Evolutionary conservation across 225 moss, liverwort and hornwort species (phyloP).

Genomic region (Pseudoscleropodium purum): DNA sequence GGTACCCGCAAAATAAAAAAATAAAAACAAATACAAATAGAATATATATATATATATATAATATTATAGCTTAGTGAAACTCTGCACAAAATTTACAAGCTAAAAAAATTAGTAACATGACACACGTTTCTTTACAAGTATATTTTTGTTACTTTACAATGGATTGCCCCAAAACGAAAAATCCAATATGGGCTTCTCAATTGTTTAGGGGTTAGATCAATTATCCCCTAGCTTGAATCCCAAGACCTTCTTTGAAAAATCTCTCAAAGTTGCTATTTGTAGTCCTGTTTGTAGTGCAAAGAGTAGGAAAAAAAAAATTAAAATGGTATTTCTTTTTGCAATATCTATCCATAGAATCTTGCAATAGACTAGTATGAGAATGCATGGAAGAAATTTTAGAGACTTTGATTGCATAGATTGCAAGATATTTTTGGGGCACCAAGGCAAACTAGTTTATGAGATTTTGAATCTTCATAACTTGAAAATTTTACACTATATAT

Average conservation of each 20-base stretch:
- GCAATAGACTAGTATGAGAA: background rate
- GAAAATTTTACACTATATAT: background rate
- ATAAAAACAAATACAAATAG: too few species aligned
- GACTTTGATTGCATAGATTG: too few species aligned
- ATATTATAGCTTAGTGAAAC: too few species aligned
- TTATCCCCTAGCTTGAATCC: background rate
- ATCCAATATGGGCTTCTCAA: background rate
- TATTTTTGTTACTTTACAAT: background rate
- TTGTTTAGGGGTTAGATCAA: background rate
- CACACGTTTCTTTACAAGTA: background rate
- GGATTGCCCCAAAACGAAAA: background rate
- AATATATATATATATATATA: too few species aligned
- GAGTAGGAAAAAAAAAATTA: too few species aligned
- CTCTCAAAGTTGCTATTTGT: rapidly evolving
- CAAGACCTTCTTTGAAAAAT: too few species aligned
- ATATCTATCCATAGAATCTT: background rate
- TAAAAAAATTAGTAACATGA: background rate
- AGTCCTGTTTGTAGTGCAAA: too few species aligned
- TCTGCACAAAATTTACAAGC: too few species aligned
- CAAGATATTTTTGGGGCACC: background rate
- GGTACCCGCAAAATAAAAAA: too few species aligned
- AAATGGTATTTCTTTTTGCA: too few species aligned
- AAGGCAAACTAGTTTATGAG: background rate
- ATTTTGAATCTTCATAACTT: background rate
- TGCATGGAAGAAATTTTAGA: too few species aligned